Base-by-base conservation (phyloP, 2,329 filamentous ascomycete species). In the Fusarium duplospermum region DNA sequence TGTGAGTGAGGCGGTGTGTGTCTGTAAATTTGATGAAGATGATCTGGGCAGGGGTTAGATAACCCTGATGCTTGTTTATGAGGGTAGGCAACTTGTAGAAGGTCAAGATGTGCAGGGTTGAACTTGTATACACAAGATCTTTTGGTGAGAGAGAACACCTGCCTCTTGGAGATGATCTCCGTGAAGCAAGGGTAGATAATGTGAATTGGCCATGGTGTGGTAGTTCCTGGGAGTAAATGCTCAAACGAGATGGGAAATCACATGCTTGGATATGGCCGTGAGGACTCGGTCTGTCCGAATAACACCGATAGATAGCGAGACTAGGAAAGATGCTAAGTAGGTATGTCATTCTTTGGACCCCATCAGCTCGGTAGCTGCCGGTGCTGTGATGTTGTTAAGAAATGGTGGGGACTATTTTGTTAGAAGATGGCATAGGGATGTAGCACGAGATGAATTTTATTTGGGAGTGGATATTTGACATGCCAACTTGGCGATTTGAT, bases 1-100 rank as follows among this genome's bases (percentile, higher is more conserved):
- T 9, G 13, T 4, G 27, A 47, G 18, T 22, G 35, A 56, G 47
- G 71, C 67, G 71, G 71, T 74, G 71, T 71, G 22, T 5, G 33
- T 38, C 4, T 66, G 40, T 42, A 38, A 59, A 52, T 35, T 18
- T 22, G 7, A 52, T 40, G 22, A 47, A 57, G 42, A 16, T 24
- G 47, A 52, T 57, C 29, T 56, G n/a, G 52, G 27, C 13, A 62
- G n/a, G 40, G 47, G 24, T 35, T 13, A 22, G 9, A 38, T 62
- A 58, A 62, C 70, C 66, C 70, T 72, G 31, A 36, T 36, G 31
- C 8, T 20, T 5, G 16, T 52, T 29, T 4, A 33, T 54, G 50
- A 13, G 29, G 16, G 42, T 56, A 20, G 45, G 24, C 45, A 50
- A 20, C 31, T 57, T 57, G 54, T 36, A 22, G 54, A 36, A 22